phyloP scores from a whole-genome alignment of 768 basidiomycete species.

The Trametes meyenii region DNA sequence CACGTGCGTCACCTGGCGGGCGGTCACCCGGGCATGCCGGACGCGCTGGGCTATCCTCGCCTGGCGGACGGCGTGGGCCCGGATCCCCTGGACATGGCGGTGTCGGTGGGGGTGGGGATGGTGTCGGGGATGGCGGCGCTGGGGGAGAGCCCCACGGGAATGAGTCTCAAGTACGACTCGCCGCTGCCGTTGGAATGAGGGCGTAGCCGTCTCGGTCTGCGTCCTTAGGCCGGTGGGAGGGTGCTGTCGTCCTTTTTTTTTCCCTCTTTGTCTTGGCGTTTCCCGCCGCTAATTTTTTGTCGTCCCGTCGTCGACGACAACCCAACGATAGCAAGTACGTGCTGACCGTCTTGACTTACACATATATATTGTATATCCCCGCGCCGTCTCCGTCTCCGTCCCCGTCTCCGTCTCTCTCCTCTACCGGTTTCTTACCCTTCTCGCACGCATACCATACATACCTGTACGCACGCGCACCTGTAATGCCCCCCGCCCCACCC shows the following conservation, averaged over 20 bases:
- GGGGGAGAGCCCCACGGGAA: conserved; percentile 26
- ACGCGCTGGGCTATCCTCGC: conserved; percentile 17
- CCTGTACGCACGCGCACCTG: conserved; percentile 20
- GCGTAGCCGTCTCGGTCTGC: conserved; percentile 16
- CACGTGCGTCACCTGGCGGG: conserved; percentile 15
- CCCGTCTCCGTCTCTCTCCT: no score
- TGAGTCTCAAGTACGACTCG: conserved; percentile 35
- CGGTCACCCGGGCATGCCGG: no score
- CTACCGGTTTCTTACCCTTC: no score
- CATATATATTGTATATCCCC: conserved; percentile 19
- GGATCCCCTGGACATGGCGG: conserved; percentile 30
- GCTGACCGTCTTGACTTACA: conserved; percentile 13
- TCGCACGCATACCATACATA: conserved; percentile 18
- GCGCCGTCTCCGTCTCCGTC: background rate
- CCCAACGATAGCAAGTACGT: background rate
- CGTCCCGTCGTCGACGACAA: background rate
- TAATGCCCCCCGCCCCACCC: conserved; percentile 4
- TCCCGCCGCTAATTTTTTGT: background rate
- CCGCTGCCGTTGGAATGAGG: conserved; percentile 36
- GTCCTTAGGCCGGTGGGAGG: no score
- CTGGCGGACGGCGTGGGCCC: conserved; percentile 19
- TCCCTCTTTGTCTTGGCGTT: background rate
- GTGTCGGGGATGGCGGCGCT: conserved; percentile 11
- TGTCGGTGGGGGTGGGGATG: no score
- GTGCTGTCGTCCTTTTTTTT: no score